A percentile compares a stretch with the other conserved stretches of the same genome.
phyloP scores from a whole-genome alignment of 2,329 filamentous ascomycete species.

The Coleophoma eucalyptorum region DNA sequence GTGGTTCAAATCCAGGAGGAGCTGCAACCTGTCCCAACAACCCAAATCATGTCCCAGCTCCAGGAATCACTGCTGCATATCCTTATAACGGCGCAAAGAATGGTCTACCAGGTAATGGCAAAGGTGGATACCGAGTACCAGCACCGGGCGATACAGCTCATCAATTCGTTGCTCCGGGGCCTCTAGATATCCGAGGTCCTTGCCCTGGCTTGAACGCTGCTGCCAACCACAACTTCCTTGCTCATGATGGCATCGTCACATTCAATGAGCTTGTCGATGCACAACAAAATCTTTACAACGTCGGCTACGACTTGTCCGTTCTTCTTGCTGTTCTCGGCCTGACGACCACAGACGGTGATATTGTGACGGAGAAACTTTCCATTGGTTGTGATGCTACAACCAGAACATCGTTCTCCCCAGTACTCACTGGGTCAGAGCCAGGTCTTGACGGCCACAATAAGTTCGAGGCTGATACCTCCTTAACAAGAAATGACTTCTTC shows the following conservation, averaged over 20 bases:
- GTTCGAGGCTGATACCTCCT: constrained; percentile 17
- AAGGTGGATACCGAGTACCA: constrained; percentile 39
- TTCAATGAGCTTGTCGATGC: constrained; percentile 22
- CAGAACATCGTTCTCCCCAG: constrained; percentile 21
- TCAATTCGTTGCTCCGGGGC: constrained; percentile 15
- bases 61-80: constrained; percentile 27
- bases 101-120: constrained; percentile 34
- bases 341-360: constrained; percentile 17
- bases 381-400: constrained; percentile 23
- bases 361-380: constrained; percentile 17
- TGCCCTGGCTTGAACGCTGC: constrained; percentile 37
- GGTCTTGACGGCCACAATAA: constrained; percentile 19
- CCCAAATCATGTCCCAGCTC: constrained; percentile 31
- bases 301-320: constrained; percentile 15
- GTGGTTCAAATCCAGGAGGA: constrained; percentile 13
- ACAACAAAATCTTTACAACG: constrained; percentile 21
- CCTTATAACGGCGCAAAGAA: constrained; percentile 40
- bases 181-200: constrained; percentile 34
- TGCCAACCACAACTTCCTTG: constrained; percentile 36
- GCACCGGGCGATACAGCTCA: constrained; percentile 26
- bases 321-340: constrained; percentile 17
- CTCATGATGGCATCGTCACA: constrained; percentile 30
- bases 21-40: constrained; percentile 29
- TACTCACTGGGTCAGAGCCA: constrained; percentile 15
- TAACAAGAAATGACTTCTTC: constrained; percentile 23